A percentile compares a stretch with the other conserved stretches of the same genome.
phyloP scores from a whole-genome alignment of 1,284 basidiomycete genomes.

The Anthracocystis panici-leucophaei region DNA sequence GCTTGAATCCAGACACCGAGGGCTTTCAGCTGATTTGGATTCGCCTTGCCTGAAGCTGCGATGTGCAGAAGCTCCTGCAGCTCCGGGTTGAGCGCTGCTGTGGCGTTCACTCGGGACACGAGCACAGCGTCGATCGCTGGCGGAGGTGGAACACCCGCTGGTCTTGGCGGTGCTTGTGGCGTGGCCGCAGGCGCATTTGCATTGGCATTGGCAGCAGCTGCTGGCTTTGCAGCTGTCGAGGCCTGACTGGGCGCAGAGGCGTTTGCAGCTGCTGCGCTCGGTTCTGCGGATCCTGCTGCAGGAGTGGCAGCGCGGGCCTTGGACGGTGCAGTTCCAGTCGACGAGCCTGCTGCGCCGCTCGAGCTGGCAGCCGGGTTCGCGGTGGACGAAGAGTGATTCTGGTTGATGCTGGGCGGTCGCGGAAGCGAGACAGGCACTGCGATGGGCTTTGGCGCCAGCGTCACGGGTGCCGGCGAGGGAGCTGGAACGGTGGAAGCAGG shows the following conservation, averaged over 20 bases:
- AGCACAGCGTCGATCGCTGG: conserved; percentile 56
- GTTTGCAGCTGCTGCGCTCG: neutral
- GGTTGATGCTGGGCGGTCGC: conserved; percentile 47
- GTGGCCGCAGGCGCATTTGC: neutral
- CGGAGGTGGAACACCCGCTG: conserved; percentile 41
- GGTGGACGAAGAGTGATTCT: conserved; percentile 29
- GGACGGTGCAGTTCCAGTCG: conserved; percentile 6
- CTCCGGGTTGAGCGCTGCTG: conserved; percentile 55
- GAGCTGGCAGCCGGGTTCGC: conserved; percentile 12
- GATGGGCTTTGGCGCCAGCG: conserved; percentile 27
- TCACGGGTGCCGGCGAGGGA: conserved; percentile 8
- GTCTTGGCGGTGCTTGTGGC: conserved; percentile 20
- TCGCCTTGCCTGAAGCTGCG: conserved; percentile 56
- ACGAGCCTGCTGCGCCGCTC: neutral
- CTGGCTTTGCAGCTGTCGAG: conserved; percentile 19
- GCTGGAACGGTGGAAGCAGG: conserved; percentile 9
- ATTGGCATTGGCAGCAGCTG: conserved; percentile 5
- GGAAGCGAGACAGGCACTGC: conserved; percentile 35
- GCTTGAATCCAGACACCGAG: conserved; percentile 59
- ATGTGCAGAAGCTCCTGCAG: conserved; percentile 58
- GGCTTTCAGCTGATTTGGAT: conserved; percentile 54
- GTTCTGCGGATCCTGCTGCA: conserved; percentile 1
- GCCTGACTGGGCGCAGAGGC: conserved; percentile 10
- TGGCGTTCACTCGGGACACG: conserved; percentile 56
- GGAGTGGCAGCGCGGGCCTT: conserved; percentile 10